Evolutionary conservation across 305 asterid species (phyloP).

Genomic region (Fraxinus velutina): DNA sequence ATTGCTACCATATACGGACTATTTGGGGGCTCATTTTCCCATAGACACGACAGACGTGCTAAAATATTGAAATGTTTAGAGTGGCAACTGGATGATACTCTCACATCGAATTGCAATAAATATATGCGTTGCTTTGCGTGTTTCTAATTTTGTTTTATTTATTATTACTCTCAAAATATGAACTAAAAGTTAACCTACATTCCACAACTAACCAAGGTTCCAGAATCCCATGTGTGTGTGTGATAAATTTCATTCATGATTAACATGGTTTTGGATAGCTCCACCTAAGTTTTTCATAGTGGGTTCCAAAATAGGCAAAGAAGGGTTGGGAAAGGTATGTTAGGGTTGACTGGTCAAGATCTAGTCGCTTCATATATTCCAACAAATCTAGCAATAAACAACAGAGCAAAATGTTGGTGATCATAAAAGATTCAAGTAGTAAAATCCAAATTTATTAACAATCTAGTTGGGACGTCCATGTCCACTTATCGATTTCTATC

Average conservation of each 20-base stretch:
- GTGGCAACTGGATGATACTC: background rate
- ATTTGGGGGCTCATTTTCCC: background rate
- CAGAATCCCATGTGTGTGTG: no score
- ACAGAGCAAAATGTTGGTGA: background rate
- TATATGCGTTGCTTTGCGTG: background rate
- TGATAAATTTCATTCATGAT: background rate
- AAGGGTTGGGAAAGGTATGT: background rate
- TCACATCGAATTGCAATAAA: background rate
- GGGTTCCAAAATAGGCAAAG: background rate
- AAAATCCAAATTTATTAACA: background rate
- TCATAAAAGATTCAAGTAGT: background rate
- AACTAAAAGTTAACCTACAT: no score
- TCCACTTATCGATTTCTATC: background rate
- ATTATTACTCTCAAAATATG: no score
- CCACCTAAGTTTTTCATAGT: background rate
- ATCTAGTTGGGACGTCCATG: background rate
- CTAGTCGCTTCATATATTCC: background rate
- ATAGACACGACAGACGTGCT: background rate
- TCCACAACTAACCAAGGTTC: no score
- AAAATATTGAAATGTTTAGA: no score
- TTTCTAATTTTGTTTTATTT: background rate
- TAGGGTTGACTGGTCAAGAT: background rate
- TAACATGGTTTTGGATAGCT: background rate
- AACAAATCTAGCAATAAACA: background rate
- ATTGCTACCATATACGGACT: background rate